Conservation (phyloP, 2,329 filamentous ascomycete species). For the Aspergillaceae sp. region DNA sequence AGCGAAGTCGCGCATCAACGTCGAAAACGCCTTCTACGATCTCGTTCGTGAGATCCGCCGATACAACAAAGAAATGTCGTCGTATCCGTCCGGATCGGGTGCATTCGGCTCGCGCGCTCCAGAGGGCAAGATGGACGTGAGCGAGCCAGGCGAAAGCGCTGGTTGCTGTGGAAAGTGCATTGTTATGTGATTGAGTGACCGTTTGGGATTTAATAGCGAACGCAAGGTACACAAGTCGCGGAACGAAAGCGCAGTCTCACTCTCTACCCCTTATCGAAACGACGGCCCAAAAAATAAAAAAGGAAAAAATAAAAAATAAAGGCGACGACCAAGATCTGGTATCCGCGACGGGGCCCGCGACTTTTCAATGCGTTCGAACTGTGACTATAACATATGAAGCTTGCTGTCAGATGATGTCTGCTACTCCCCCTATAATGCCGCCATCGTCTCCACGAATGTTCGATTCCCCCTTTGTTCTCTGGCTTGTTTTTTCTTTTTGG, state of each 20-base stretch:
- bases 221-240: constrained; percentile 11
- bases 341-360: constrained; percentile 13
- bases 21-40: constrained; percentile 97
- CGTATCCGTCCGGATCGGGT: constrained; percentile 62
- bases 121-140: constrained; percentile 66
- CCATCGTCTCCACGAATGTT: constrained; percentile 33
- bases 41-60: constrained; percentile 95
- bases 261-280: constrained; percentile 2
- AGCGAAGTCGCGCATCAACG: constrained; percentile 94
- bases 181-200: constrained; percentile 53
- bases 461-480: constrained; percentile 33
- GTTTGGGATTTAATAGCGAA: constrained; percentile 11
- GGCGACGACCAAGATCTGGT: not conserved
- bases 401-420: constrained; percentile 22
- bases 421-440: constrained; percentile 22
- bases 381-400: constrained; percentile 17
- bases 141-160: constrained; percentile 40
- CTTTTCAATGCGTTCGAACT: constrained; percentile 14
- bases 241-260: constrained; percentile 10
- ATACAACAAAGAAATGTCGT: constrained; percentile 97
- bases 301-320: constrained; percentile 11
- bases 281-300: constrained; percentile 3
- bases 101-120: constrained; percentile 54
- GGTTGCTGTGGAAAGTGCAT: constrained; percentile 82
- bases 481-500: constrained; percentile 13